phyloP scores from a whole-genome alignment of 257 asterid species.

The Ilex asprella region DNA sequence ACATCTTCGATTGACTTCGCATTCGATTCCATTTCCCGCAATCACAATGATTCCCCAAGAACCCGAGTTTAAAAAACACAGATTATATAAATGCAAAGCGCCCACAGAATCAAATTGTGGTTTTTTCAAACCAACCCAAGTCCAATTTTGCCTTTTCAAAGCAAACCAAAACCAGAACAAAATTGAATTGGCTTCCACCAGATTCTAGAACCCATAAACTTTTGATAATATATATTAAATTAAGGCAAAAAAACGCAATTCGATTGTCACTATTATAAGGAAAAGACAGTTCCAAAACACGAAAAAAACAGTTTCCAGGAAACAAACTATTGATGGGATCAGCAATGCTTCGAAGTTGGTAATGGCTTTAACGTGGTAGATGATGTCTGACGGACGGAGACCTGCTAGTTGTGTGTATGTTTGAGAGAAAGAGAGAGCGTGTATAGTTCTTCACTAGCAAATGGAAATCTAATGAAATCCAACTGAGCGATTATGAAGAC shows the following conservation, averaged over 20 bases:
- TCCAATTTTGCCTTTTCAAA: background rate
- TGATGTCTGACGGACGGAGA: too few species aligned
- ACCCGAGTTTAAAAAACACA: background rate
- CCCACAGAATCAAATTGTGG: background rate
- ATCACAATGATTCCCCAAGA: background rate
- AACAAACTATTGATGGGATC: too few species aligned
- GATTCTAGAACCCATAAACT: slow-evolving; percentile 16
- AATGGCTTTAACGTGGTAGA: too few species aligned
- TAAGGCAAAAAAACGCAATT: slow-evolving; percentile 10
- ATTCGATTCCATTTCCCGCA: slow-evolving; percentile 29
- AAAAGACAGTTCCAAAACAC: too few species aligned
- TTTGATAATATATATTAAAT: slow-evolving; percentile 3
- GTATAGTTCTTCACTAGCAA: too few species aligned
- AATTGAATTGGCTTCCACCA: background rate
- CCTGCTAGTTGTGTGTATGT: too few species aligned
- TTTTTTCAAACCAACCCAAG: slow-evolving; percentile 6
- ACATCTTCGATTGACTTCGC: slow-evolving; percentile 49
- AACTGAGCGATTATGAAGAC: too few species aligned
- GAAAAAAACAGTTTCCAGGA: too few species aligned
- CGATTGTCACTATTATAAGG: background rate
- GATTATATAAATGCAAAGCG: background rate
- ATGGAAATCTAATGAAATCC: too few species aligned
- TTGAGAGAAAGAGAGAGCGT: too few species aligned
- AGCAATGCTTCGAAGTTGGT: too few species aligned
- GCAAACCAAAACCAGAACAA: background rate